A percentile compares a stretch with the other conserved stretches of the same genome.
These are phyloP conservation scores for Candida piceae DNA, from an alignment of 805 yeast genomes.

Conservation along the genomic window DNA sequence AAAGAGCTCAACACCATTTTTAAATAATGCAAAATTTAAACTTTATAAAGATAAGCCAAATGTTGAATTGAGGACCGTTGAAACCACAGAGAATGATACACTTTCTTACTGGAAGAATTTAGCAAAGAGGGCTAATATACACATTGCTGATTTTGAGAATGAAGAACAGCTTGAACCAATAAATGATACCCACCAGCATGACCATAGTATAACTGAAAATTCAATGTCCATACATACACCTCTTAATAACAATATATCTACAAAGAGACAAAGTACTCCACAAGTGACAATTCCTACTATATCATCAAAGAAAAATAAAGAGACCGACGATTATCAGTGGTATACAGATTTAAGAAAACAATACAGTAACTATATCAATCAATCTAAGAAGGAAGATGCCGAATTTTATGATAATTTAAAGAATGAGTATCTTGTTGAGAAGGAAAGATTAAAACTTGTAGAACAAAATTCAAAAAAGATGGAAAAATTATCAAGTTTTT, in stretches of 20 bases:
- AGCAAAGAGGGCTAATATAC: constrained; percentile 29
- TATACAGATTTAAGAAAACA: constrained; percentile 29
- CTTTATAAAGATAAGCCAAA: constrained; percentile 16
- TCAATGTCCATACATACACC: neutral
- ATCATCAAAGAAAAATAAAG: neutral
- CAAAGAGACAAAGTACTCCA: neutral
- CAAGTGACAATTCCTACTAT: neutral
- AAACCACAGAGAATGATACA: constrained; percentile 8
- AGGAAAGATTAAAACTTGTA: constrained; percentile 9
- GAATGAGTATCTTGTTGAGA: constrained; percentile 26
- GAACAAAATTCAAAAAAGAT: constrained; percentile 19
- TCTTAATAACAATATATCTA: neutral
- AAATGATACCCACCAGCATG: neutral
- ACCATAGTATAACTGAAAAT: neutral
- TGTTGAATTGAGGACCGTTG: constrained; percentile 12
- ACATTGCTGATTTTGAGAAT: constrained; percentile 2
- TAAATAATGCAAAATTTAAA: constrained; percentile 19
- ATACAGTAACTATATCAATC: constrained; percentile 28
- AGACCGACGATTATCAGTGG: constrained; percentile 28
- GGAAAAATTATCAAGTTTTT: constrained; percentile 10
- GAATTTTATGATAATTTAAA: constrained; percentile 32
- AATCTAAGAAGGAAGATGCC: constrained; percentile 33
- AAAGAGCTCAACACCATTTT: constrained; percentile 17
- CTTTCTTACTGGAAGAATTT: constrained; percentile 24
- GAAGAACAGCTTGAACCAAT: neutral